A percentile compares a stretch with the other conserved stretches of the same genome.
Conservation (phyloP, 805 yeast genomes). For the Saccharomycopsis babjevae region DNA sequence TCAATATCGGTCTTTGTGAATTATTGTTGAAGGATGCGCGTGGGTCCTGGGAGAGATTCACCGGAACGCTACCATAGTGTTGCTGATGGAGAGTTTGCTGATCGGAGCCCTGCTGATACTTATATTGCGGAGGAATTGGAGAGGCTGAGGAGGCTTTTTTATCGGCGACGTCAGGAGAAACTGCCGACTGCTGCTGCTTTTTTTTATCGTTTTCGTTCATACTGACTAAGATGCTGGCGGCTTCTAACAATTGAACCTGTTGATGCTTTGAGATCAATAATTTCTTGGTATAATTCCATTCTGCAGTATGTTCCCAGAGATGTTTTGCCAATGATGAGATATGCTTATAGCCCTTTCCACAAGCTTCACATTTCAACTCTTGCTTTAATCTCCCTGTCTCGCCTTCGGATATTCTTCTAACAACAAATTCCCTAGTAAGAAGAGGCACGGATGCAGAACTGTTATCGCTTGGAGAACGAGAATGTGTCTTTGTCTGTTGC, state of each 20-base stretch:
- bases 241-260: constrained; percentile 74
- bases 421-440: constrained; percentile 60
- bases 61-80: neutral
- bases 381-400: constrained; percentile 79
- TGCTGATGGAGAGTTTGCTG: neutral
- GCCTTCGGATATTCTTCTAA: constrained; percentile 75
- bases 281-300: constrained; percentile 82
- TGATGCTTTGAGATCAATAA: constrained; percentile 77
- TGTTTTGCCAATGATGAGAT: constrained; percentile 81
- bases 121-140: neutral
- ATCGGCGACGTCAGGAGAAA: neutral
- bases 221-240: constrained; percentile 66
- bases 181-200: neutral
- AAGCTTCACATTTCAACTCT: constrained; percentile 78
- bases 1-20: neutral
- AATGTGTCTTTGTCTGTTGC: neutral
- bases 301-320: constrained; percentile 91
- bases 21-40: neutral
- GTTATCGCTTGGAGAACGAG: neutral
- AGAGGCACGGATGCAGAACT: constrained; percentile 24
- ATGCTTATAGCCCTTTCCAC: constrained; percentile 88
- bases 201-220: constrained; percentile 40
- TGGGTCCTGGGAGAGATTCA: neutral
- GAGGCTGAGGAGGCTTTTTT: neutral
- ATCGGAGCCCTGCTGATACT: neutral